Base-by-base conservation (phyloP, 495 filamentous ascomycete genomes). In the Hamigera avellanea region DNA sequence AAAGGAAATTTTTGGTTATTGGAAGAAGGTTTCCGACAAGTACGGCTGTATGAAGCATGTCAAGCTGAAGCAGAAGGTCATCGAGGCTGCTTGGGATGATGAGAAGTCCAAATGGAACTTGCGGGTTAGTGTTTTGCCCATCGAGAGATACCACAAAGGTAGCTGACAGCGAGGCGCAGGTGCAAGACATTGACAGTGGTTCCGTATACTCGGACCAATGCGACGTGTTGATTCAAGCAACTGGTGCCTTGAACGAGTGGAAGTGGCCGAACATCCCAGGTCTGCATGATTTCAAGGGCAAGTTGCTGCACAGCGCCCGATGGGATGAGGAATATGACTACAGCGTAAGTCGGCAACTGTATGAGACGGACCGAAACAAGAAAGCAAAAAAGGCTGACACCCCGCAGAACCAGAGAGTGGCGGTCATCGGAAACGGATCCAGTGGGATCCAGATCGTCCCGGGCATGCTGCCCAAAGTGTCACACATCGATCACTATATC, bases 401-500 rank as follows among this genome's bases (percentile, higher is more conserved):
- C 21, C n/a, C 52, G 10, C 42, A 61, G 40, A 60, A 59, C 10
- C 69, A 75, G 43, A 54, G 44, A 9, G 65, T 79, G 26, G 71
- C 67, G 2, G 50, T 76, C 0, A 67, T 78, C 35, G 74, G 73
- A 1, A 66, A 65, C 33, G 69, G 71, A 2, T 70, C 56, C 4
- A 67, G 62, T 43, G 60, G 59, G 2, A 59, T 64, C 21, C 78
- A 83, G 43, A 65, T 82, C 14, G 67, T 84, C 10, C 75, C 77
- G 1, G 67, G 66, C 6, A 64, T 82, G 15, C 64, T 78, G 36
- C 70, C 70, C 9, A 43, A 60, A 6, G 71, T 74, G 10, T 46
- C 56, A 8, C 60, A 67, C 14, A 54, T 69, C 12, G 60, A 64
- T 21, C 66, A 59, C 19, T 70, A 66, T 36, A 51, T 68, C 10